Evolutionary conservation across 2,329 filamentous ascomycete species (phyloP).

Genomic region (Curvularia spicifera): DNA sequence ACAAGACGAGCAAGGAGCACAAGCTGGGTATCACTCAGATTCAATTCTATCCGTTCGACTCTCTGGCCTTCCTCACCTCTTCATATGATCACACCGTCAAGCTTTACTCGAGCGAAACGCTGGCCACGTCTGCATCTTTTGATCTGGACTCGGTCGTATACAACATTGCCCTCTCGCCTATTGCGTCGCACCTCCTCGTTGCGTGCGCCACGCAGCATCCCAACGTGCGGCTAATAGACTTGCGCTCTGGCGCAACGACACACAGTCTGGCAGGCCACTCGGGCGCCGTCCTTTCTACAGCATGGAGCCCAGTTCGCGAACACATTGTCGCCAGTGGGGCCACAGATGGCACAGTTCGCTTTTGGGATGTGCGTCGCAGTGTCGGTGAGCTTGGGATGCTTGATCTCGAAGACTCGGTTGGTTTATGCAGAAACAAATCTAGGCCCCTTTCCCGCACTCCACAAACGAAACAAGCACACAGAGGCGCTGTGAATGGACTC

Average conservation of each 20-base stretch:
- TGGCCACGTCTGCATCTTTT: constrained; percentile 69
- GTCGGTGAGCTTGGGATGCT: constrained; percentile 77
- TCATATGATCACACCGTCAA: constrained; percentile 81
- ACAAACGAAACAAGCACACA: constrained; percentile 66
- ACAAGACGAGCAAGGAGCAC: constrained; percentile 54
- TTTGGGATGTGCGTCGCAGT: constrained; percentile 87
- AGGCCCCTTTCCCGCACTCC: constrained; percentile 47
- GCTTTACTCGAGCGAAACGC: constrained; percentile 71
- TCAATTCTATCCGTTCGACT: constrained; percentile 80
- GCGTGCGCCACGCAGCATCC: constrained; percentile 89
- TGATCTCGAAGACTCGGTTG: constrained; percentile 82
- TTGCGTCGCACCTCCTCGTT: constrained; percentile 76
- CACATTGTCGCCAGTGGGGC: constrained; percentile 83
- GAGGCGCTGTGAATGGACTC: constrained; percentile 82
- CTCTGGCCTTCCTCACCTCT: constrained; percentile 74
- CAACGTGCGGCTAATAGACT: constrained; percentile 81
- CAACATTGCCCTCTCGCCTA: constrained; percentile 76
- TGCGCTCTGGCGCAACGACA: constrained; percentile 77
- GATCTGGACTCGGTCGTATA: constrained; percentile 72
- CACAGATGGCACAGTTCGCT: constrained; percentile 79
- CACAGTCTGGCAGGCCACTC: constrained; percentile 59
- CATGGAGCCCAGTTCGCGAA: constrained; percentile 83
- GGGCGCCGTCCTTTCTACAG: constrained; percentile 64
- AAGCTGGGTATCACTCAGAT: constrained; percentile 77
- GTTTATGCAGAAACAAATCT: constrained; percentile 60